phyloP scores from a whole-genome alignment of 257 asterid species.

The Fraxinus anomala region DNA sequence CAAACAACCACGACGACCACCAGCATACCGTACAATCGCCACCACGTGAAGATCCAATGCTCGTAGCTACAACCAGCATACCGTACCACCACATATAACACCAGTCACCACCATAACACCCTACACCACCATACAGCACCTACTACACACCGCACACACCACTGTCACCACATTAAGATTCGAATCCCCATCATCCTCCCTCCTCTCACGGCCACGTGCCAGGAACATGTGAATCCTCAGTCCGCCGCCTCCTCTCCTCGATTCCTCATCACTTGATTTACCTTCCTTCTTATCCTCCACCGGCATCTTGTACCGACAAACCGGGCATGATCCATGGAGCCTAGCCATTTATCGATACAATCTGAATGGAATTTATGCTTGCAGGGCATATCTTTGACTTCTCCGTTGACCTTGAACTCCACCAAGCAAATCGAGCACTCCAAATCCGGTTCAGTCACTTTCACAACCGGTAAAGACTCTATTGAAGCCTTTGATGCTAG shows the following conservation, averaged over 20 bases:
- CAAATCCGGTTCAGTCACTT: slow-evolving; percentile 7
- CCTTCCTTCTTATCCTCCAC: slow-evolving; percentile 28
- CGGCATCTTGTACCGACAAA: slow-evolving; percentile 54
- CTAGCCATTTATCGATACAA: slow-evolving; percentile 52
- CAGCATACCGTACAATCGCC: no score
- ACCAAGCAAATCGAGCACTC: slow-evolving; percentile 27
- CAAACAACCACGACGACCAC: no score
- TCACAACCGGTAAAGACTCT: slow-evolving; percentile 11
- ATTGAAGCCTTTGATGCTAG: slow-evolving; percentile 13
- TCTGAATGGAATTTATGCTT: slow-evolving; percentile 41
- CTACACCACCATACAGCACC: no score
- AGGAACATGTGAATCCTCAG: slow-evolving; percentile 41
- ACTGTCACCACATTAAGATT: slow-evolving; percentile 19
- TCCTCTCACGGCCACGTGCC: slow-evolving; percentile 22
- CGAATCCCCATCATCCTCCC: slow-evolving; percentile 14
- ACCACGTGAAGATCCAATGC: no score
- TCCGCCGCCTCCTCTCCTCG: slow-evolving; percentile 19
- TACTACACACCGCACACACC: no score
- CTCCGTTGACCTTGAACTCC: slow-evolving; percentile 26
- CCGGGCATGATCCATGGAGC: slow-evolving; percentile 54
- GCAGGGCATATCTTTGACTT: slow-evolving; percentile 58
- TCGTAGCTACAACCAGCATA: no score
- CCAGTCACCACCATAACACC: no score
- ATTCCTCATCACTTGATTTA: not conserved
- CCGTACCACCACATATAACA: no score